Base-by-base conservation (phyloP, 129 eudicot genomes). In the Logfia minima region DNA sequence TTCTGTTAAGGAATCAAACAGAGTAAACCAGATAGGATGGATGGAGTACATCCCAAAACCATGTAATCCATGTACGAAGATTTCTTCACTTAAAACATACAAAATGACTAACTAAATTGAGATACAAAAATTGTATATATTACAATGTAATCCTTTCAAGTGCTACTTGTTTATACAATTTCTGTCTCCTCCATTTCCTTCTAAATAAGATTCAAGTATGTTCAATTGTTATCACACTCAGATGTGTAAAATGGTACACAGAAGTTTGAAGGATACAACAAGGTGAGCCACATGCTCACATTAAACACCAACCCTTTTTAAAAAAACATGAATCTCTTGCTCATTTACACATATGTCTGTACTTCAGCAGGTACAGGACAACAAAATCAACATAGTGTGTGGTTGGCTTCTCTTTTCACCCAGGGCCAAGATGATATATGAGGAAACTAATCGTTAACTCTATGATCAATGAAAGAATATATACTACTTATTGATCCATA, bases 401-500 rank as follows among this genome's bases (percentile, higher is more conserved):
- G 83, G 73, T 24, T 14, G 48, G 48, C 71, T 72, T 63, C 66
- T 60, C 66, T 31, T 62, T 23, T 26, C 55, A 72, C 71, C 37
- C 37, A 24, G 53, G 76, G 37, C 71, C 21, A 16, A 26, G 41
- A 11, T 31, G 34, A 60, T 26, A 29, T 71, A 62, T 2, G 74
- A 80, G 59, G 65, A 60, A 72, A 73, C 52, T 66, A 66, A 66
- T 66, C 75, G 66, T 52, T 74, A 64, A 67, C 83, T 74, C 37
- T 73, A 80, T 66, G 60, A 59, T 29, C 37, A 53, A 74, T 74
- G 51, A 80, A 80, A 80, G 84, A 80, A 80, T 80, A 80, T 80
- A 55, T 74, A 80, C 78, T 60, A 35, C 62, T 56, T 69, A 58
- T 39, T 70, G 67, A 35, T 51, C 76, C 24, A 22, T 62, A 6